phyloP scores from a whole-genome alignment of 2,329 filamentous ascomycete genomes.

The Fusarium anguioides region DNA sequence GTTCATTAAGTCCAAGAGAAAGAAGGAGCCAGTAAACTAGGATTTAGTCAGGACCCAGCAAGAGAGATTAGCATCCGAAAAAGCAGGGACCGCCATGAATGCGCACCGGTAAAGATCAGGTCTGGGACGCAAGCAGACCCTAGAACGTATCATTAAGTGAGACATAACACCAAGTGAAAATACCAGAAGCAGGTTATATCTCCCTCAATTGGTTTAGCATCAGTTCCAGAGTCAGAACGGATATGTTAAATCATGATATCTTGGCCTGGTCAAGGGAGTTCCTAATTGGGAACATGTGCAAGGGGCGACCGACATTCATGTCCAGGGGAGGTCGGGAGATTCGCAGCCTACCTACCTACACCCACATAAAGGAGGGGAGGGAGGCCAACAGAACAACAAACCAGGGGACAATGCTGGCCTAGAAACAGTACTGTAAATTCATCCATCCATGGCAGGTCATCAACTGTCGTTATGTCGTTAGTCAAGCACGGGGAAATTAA shows the following conservation, averaged over 20 bases:
- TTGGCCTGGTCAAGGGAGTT: slow-evolving; percentile 13
- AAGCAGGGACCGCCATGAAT: slow-evolving; percentile 12
- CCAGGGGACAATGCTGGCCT: slow-evolving; percentile 15
- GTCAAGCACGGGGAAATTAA: slow-evolving; percentile 33
- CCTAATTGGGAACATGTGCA: not conserved
- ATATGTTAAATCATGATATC: slow-evolving; percentile 6
- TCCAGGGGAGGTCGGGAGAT: slow-evolving; percentile 19
- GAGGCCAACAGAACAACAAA: slow-evolving; percentile 22
- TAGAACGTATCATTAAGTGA: slow-evolving; percentile 12
- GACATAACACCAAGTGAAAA: slow-evolving; percentile 16
- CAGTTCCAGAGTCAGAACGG: slow-evolving; percentile 19
- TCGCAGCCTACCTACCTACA: too few relatives aligned
- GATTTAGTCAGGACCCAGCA: slow-evolving; percentile 9
- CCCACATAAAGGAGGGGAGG: slow-evolving; percentile 2
- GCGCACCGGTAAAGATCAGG: slow-evolving; percentile 22
- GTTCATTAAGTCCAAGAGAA: slow-evolving; percentile 9
- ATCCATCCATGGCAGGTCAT: slow-evolving; percentile 9
- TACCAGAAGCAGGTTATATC: slow-evolving; percentile 23
- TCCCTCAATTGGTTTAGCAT: slow-evolving; percentile 20
- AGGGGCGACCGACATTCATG: slow-evolving; percentile 11
- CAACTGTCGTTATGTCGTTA: slow-evolving; percentile 7
- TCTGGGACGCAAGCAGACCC: slow-evolving; percentile 29
- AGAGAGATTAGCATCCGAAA: slow-evolving; percentile 34
- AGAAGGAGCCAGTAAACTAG: slow-evolving; percentile 1
- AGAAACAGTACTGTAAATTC: too few relatives aligned